Conservation (phyloP, 2,329 filamentous ascomycete genomes). For the Byssochlamys sp. region DNA sequence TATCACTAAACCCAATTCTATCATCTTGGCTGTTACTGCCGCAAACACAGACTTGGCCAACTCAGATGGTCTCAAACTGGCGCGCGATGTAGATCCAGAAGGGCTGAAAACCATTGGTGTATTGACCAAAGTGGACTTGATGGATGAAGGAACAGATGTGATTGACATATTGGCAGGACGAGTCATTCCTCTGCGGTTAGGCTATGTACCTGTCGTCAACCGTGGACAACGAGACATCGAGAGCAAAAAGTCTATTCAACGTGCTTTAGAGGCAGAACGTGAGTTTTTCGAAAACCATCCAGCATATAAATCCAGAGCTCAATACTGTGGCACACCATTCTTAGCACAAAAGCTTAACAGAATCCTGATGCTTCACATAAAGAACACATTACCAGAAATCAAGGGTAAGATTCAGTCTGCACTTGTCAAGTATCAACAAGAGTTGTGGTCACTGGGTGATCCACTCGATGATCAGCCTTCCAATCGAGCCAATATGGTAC, state of each 20-base stretch:
- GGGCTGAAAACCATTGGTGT: conserved; percentile 97
- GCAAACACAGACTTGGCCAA: conserved; percentile 98
- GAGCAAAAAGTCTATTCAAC: conserved; percentile 88
- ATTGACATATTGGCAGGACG: conserved; percentile 96
- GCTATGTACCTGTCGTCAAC: conserved; percentile 98
- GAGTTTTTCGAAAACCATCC: conserved; percentile 98
- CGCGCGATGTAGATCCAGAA: conserved; percentile 91
- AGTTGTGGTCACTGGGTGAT: conserved; percentile 74
- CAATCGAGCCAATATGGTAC: conserved; percentile 88
- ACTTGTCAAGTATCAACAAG: conserved; percentile 77
- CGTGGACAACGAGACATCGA: conserved; percentile 96
- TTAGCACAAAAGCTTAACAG: conserved; percentile 86
- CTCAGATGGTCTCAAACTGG: conserved; percentile 92
- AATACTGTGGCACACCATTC: conserved; percentile 96
- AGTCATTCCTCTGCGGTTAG: conserved; percentile 86
- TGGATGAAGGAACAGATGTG: conserved; percentile 97
- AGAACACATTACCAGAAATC: conserved; percentile 96
- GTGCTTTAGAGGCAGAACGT: conserved; percentile 85
- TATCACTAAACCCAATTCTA: conserved; percentile 95
- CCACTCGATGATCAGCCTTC: conserved; percentile 95
- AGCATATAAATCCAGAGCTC: conserved; percentile 94
- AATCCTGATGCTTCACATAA: conserved; percentile 99
- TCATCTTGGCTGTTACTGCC: conserved; percentile 89
- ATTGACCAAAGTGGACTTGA: conserved; percentile 94
- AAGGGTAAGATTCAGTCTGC: conserved; percentile 90